Base-by-base conservation (phyloP, 495 filamentous ascomycete genomes). In the Hypoxylon perforatum region DNA sequence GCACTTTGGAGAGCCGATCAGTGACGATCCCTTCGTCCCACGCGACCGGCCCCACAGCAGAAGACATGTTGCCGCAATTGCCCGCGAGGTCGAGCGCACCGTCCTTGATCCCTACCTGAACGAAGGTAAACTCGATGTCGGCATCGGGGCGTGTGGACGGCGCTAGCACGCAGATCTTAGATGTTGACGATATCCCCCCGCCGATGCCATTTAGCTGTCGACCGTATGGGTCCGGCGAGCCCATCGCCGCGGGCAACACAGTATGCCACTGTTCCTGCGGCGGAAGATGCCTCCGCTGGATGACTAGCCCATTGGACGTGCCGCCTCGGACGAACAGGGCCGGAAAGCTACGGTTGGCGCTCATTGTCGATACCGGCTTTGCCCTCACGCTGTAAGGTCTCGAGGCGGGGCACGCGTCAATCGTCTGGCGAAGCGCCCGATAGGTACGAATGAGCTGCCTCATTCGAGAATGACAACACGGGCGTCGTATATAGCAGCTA, bases 41-140 rank as follows among this genome's bases (percentile, higher is more conserved):
- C 0, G 87, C 86, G 63, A 84, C 88, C 0, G 90, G 88, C 0
- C 91, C 90, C 49, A 93, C 84, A 0, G 88, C 84, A 22, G 82
- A 80, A 0, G 76, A 84, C 88, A 92, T 91, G 63, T 92, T 92
- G 7, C 90, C 90, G 65, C 90, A 92, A 69, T 91, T 92, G 11
- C 88, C 86, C 0, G 85, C 86, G 59, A 85, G 84, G 72, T 92
- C 90, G 1, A 92, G 78, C 12, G 75, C 70, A 8, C 74, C 77
- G 57, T 86, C 82, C 42, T 79, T 79, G 53, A 92, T 80, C 0
- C 89, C 89, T 1, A 92, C 80, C 21, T 88, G 86, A 3, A 88
- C 85, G 61, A 92, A 92, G 0, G 89, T 92, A 65, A 88, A 92
- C 49, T 92, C 90, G 15, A 92, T 78, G 54, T 92, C 88, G 0